phyloP scores from a whole-genome alignment of 306 rosid species.

The Geum urbanum region DNA sequence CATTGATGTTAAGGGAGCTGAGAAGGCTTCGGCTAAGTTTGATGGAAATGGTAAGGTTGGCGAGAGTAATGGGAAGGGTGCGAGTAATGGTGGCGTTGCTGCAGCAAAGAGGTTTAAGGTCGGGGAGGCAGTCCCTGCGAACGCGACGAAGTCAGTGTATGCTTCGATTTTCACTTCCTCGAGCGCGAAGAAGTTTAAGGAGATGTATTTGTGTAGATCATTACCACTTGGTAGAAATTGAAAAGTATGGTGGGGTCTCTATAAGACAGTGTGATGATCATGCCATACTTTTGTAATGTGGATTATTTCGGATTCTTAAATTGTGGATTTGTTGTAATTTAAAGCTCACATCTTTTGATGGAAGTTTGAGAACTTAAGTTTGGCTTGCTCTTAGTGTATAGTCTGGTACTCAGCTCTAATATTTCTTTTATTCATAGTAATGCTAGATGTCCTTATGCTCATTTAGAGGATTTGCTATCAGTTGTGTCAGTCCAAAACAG shows the following conservation, averaged over 20 bases:
- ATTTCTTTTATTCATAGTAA: too few species aligned
- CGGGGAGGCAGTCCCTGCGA: constrained; percentile 50
- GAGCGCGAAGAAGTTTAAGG: constrained; percentile 68
- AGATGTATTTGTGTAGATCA: constrained; percentile 69
- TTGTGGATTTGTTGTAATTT: constrained; percentile 4
- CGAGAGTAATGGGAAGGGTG: constrained; percentile 36
- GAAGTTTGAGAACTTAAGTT: background rate
- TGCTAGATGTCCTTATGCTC: too few species aligned
- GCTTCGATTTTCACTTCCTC: constrained; percentile 89
- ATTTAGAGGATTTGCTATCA: too few species aligned
- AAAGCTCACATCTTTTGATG: background rate
- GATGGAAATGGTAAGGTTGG: constrained; percentile 45
- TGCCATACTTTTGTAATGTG: constrained; percentile 10
- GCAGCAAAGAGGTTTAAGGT: constrained; percentile 72
- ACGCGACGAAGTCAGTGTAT: constrained; percentile 80
- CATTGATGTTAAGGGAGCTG: constrained; percentile 47
- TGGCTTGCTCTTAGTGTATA: background rate
- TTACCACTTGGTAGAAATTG: constrained; percentile 93
- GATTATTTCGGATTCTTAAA: background rate
- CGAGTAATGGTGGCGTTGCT: constrained; percentile 23
- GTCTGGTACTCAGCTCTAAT: too few species aligned
- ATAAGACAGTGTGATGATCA: too few species aligned
- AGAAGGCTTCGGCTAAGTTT: constrained; percentile 48
- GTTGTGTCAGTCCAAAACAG: too few species aligned
- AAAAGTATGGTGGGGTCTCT: too few species aligned